These are phyloP conservation scores for Hanseniaspora osmophila DNA, from an alignment of 805 yeast species.

Conservation along the genomic window DNA sequence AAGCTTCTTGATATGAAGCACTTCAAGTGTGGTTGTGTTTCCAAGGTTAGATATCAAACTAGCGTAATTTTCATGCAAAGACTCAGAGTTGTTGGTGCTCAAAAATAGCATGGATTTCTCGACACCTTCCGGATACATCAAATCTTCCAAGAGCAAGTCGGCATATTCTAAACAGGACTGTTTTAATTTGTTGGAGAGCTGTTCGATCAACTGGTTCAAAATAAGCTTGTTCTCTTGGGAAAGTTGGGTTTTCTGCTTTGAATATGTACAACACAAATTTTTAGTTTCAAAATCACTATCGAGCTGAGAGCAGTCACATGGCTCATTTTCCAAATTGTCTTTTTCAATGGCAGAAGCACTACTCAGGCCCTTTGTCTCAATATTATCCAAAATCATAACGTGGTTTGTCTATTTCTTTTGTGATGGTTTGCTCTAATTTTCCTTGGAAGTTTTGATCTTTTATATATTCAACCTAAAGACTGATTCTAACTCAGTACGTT, in stretches of 20 bases:
- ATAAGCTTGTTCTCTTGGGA: not conserved
- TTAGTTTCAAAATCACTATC: not conserved
- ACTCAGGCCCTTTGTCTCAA: too few relatives aligned
- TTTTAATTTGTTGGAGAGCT: constrained; percentile 2
- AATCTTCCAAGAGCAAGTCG: constrained; percentile 14
- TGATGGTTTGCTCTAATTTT: too few relatives aligned
- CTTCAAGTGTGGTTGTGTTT: constrained; percentile 14
- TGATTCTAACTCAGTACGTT: too few relatives aligned
- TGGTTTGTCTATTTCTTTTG: too few relatives aligned
- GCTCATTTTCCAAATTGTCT: not conserved
- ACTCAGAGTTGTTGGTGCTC: too few relatives aligned
- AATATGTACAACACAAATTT: not conserved
- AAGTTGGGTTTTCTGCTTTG: not conserved
- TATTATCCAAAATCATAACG: too few relatives aligned
- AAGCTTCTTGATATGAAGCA: constrained; percentile 12
- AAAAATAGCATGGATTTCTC: too few relatives aligned
- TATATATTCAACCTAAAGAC: too few relatives aligned
- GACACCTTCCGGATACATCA: constrained; percentile 16
- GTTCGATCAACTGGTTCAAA: not conserved
- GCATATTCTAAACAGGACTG: constrained; percentile 16
- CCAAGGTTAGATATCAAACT: constrained; percentile 9
- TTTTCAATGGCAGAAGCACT: too few relatives aligned
- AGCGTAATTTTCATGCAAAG: not conserved
- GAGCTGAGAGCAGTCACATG: not conserved
- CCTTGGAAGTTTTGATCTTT: too few relatives aligned